Percentiles rank a stretch among this genome's conserved stretches.
Evolutionary conservation across 768 basidiomycete species (phyloP).

Genomic region (Inosperma sp.): DNA sequence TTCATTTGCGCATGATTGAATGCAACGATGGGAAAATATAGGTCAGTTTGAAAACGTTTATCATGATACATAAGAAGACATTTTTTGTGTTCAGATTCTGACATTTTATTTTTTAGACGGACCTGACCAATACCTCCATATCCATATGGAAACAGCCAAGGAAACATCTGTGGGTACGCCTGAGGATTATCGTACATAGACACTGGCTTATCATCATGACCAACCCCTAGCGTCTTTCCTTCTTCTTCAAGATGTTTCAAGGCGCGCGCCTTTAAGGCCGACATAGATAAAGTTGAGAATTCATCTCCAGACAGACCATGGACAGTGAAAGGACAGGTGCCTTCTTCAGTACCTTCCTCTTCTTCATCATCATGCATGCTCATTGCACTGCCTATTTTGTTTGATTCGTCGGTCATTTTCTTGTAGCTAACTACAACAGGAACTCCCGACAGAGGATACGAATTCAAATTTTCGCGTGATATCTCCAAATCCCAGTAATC

Average conservation of each 20-base stretch:
- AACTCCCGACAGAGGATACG: slow-evolving; percentile 21
- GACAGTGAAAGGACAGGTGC: slow-evolving; percentile 34
- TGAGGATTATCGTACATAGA: slow-evolving; percentile 30
- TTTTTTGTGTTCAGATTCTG: slow-evolving; percentile 19
- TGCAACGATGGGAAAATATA: slow-evolving; percentile 28
- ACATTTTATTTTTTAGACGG: slow-evolving; percentile 11
- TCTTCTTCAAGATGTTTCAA: slow-evolving; percentile 22
- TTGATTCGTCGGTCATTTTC: slow-evolving; percentile 6
- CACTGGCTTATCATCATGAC: slow-evolving; percentile 19
- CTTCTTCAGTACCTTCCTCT: slow-evolving; percentile 26
- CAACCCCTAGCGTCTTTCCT: slow-evolving; percentile 25
- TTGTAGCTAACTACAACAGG: slow-evolving; percentile 25
- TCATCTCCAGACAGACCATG: slow-evolving; percentile 30
- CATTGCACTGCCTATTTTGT: slow-evolving; percentile 12
- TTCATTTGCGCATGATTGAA: slow-evolving; percentile 35
- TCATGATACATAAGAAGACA: slow-evolving; percentile 33
- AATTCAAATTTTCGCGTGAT: slow-evolving; percentile 20
- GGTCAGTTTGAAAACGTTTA: slow-evolving; percentile 32
- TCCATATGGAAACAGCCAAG: slow-evolving; percentile 41
- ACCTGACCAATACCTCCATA: slow-evolving; percentile 20
- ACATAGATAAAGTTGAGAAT: slow-evolving; percentile 14
- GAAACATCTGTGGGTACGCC: slow-evolving; percentile 39
- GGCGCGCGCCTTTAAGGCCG: slow-evolving; percentile 21
- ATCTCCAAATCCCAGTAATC: slow-evolving; percentile 31
- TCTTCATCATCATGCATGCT: slow-evolving; percentile 22